Percentiles rank a stretch among this genome's conserved stretches.
Conservation (phyloP, 2,329 filamentous ascomycete species). For the Pestalotiopsis fici region DNA sequence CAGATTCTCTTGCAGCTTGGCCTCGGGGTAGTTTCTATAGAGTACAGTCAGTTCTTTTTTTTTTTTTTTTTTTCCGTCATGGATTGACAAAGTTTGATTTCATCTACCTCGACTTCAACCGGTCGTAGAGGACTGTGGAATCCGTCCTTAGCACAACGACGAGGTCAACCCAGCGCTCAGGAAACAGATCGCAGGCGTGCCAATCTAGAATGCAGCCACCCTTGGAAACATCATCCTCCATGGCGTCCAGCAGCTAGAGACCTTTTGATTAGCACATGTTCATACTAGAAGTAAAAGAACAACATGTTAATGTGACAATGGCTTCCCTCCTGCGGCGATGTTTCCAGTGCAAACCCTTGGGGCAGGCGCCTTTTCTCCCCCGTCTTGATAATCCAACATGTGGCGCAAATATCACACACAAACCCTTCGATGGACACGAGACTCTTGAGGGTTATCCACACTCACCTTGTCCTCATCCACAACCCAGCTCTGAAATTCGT, state of each 20-base stretch:
- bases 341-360: no score
- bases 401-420: no score
- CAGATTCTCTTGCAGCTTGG: conserved; percentile 92
- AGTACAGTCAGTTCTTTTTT: background rate
- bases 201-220: conserved; percentile 94
- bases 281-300: conserved; percentile 3
- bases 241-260: conserved; percentile 75
- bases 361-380: no score
- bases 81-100: no score
- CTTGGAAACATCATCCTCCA: conserved; percentile 76
- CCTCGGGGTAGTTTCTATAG: conserved; percentile 73
- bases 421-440: no score
- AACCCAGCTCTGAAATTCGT: conserved; percentile 84
- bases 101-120: conserved; percentile 70
- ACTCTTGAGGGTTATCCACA: no score
- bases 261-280: conserved; percentile 10
- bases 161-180: conserved; percentile 89
- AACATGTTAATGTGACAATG: no score
- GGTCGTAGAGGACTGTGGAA: conserved; percentile 80
- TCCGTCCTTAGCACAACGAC: conserved; percentile 88
- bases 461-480: conserved; percentile 93
- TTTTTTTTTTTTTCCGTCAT: no score
- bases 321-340: no score
- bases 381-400: no score
- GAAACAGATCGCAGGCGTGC: conserved; percentile 97